Evolutionary conservation across 345 rosid genomes (phyloP).

Genomic region (Theobroma cacao): DNA sequence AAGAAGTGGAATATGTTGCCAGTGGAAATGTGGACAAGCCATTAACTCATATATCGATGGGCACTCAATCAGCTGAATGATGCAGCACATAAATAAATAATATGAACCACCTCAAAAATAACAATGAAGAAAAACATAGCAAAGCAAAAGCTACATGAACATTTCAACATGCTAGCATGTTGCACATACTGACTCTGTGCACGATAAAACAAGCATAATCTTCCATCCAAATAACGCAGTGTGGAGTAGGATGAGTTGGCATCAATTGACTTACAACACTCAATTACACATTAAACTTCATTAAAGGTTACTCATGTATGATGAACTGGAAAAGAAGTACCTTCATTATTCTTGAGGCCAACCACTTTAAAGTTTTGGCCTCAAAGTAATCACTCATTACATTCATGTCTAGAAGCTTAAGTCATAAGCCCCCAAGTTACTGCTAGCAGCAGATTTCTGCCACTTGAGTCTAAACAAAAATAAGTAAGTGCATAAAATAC

Average conservation of each 20-base stretch:
- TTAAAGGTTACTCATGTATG: background rate
- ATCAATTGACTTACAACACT: background rate
- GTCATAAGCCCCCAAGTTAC: background rate
- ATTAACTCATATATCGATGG: slow-evolving; percentile 85
- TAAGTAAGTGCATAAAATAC: background rate
- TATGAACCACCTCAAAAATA: background rate
- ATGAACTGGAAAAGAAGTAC: background rate
- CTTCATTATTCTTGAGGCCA: background rate
- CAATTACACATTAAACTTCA: background rate
- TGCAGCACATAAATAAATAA: slow-evolving; percentile 3
- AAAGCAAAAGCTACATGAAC: background rate
- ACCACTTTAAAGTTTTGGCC: background rate
- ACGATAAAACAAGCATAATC: background rate
- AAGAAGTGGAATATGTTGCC: slow-evolving; percentile 61
- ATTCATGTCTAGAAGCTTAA: background rate
- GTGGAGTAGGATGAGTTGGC: background rate
- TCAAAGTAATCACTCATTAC: background rate
- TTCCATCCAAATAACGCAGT: background rate
- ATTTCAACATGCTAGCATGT: background rate
- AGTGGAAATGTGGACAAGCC: slow-evolving; percentile 66
- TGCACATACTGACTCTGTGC: background rate
- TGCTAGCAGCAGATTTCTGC: background rate
- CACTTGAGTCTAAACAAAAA: background rate
- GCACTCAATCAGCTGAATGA: slow-evolving; percentile 82
- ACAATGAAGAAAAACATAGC: background rate